Conservation (phyloP, 768 basidiomycete species). For the Phlegmacium glaucopus region DNA sequence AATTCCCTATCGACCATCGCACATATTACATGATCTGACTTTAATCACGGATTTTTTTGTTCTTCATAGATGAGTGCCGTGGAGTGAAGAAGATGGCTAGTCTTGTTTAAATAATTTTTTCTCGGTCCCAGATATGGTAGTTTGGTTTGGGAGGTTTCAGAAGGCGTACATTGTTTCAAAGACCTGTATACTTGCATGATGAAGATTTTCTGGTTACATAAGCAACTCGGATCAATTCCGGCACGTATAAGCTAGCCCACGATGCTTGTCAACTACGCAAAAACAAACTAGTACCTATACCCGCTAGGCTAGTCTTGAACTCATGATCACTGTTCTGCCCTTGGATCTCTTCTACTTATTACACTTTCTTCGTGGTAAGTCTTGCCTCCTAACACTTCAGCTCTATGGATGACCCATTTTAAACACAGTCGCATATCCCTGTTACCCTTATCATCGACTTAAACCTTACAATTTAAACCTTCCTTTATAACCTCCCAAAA, state of each 20-base stretch:
- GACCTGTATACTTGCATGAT: conserved; percentile 59
- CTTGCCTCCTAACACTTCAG: not conserved
- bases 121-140: not conserved
- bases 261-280: conserved; percentile 23
- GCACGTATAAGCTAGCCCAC: too few species aligned
- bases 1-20: conserved; percentile 45
- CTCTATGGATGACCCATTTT: not conserved
- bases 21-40: conserved; percentile 58
- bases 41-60: conserved; percentile 30
- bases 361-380: conserved; percentile 64
- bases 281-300: conserved; percentile 10
- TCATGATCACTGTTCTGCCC: conserved; percentile 57
- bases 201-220: too few species aligned
- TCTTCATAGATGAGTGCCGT: conserved; percentile 31
- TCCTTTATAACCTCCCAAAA: too few species aligned
- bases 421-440: conserved; percentile 55
- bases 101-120: conserved; percentile 36
- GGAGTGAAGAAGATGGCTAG: conserved; percentile 47
- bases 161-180: conserved; percentile 49
- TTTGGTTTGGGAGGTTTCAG: conserved; percentile 5
- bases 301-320: conserved; percentile 22
- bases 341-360: conserved; percentile 69
- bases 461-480: too few species aligned
- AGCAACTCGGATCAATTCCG: too few species aligned
- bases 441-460: conserved; percentile 69